Base-by-base conservation (phyloP, 2,329 filamentous ascomycete genomes). In the Biscogniauxia sp. region DNA sequence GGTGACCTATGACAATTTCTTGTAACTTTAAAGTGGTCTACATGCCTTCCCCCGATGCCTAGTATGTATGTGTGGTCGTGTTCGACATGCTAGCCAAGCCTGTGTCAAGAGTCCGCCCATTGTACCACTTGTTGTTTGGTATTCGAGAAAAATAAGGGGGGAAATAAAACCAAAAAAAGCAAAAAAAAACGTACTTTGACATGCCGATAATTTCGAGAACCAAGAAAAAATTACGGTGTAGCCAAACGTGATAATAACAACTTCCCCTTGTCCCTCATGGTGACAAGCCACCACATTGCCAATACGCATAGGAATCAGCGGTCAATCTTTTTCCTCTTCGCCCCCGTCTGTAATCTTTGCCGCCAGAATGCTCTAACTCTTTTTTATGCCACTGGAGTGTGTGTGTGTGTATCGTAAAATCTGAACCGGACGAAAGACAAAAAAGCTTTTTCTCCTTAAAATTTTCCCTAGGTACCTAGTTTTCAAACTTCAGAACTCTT, bases 1-100 rank as follows among this genome's bases (percentile, higher is more conserved):
- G 59, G 59, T 45, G 60, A 60, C 62, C 60, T 64, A 58, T 59
- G 28, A 53, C 54, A 60, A 64, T 57, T 54, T 62, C 52, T 60
- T 60, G 20, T 51, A 58, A 61, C 41, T 41, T 41, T 23, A 50
- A 59, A 53, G 53, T 37, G 53, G 53, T 41, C 23, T 20, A 58
- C 52, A 20, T 45, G 55, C 23, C 13, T 55, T 32, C 41, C 52
- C 19, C 32, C 41, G 32, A 23, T 56, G 54, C 20, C 23, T 15
- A 55, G 26, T 20, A 55, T 56, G 54, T 20, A 23, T 49, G 23
- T 50, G 20, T n/a, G 15, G 52, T 23, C 25, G 51, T 32, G 20
- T 49, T 50, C n/a, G 37, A 49, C 32, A 56, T 49, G 54, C 32
- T 26, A 25, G 54, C 37, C 54, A n/a, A n/a, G 54, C 53, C 54